These are phyloP conservation scores for Prunus salicina DNA, from an alignment of 306 rosid species.

Conservation along the genomic window DNA sequence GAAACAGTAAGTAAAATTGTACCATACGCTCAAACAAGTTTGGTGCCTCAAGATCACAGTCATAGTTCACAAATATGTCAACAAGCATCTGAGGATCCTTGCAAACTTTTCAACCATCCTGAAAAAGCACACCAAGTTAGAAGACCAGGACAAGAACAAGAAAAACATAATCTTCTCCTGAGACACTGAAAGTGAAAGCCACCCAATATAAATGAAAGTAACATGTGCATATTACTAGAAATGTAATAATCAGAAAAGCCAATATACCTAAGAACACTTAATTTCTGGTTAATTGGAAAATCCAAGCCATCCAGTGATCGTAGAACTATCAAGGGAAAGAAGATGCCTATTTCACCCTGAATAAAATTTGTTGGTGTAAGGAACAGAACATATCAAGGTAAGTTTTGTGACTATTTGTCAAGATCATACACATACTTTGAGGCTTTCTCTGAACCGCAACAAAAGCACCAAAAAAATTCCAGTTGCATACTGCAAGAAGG, in stretches of 20 bases:
- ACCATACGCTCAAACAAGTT: conserved; percentile 99
- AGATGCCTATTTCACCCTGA: conserved; percentile 99
- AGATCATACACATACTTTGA: conserved; percentile 68
- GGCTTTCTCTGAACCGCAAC: conserved; percentile 97
- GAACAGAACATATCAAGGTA: conserved; percentile 9
- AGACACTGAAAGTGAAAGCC: conserved; percentile 2
- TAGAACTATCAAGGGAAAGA: conserved; percentile 92
- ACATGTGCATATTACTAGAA: conserved; percentile 7
- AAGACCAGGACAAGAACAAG: conserved; percentile 24
- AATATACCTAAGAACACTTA: conserved; percentile 86
- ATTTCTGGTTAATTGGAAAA: conserved; percentile 74
- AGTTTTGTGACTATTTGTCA: conserved; percentile 25
- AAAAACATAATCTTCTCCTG: conserved; percentile 4
- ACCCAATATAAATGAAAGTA: not conserved
- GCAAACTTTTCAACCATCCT: conserved; percentile 95
- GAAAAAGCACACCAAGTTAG: conserved; percentile 35
- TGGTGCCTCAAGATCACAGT: conserved; percentile 99
- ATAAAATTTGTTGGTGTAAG: conserved; percentile 35
- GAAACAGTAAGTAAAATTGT: conserved; percentile 24
- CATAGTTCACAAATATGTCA: conserved; percentile 97
- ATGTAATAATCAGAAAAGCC: conserved; percentile 31
- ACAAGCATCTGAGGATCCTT: conserved; percentile 98
- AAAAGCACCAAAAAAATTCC: conserved; percentile 91
- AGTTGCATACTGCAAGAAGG: conserved; percentile 79
- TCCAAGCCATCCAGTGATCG: conserved; percentile 88